Evolutionary conservation across 352 stramenopile species (phyloP).

Genomic region (Pythium dissotocum): DNA sequence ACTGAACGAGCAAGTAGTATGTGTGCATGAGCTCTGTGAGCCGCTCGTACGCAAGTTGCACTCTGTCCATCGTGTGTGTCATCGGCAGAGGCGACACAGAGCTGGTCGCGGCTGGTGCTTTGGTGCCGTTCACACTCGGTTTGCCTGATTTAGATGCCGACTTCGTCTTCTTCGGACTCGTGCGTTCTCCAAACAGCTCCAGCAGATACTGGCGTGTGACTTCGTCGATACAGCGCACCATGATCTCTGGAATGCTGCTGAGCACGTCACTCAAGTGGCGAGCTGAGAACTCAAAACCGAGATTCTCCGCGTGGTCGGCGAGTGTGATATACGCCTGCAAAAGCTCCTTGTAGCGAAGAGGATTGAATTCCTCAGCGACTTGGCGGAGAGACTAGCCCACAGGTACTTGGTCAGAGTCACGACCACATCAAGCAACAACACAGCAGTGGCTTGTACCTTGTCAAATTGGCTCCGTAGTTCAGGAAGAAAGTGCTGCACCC

Average conservation of each 20-base stretch:
- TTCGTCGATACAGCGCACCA: constrained; percentile 78
- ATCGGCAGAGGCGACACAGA: constrained; percentile 21
- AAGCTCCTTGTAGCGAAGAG: constrained; percentile 74
- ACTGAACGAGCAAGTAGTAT: constrained; percentile 89
- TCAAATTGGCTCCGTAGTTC: constrained; percentile 74
- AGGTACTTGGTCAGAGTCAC: not conserved
- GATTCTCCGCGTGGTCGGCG: constrained; percentile 72
- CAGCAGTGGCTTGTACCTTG: constrained; percentile 35
- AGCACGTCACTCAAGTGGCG: constrained; percentile 66
- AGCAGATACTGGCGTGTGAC: constrained; percentile 53
- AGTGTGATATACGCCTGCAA: constrained; percentile 83
- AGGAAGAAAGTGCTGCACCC: constrained; percentile 76
- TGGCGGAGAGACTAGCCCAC: constrained; percentile 62
- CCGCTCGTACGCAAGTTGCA: constrained; percentile 64
- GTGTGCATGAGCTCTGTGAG: constrained; percentile 87
- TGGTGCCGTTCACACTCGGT: not conserved
- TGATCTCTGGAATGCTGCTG: constrained; percentile 75
- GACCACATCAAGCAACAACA: not conserved
- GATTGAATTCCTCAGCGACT: constrained; percentile 69
- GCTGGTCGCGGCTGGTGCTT: not conserved
- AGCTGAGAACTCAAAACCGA: constrained; percentile 79
- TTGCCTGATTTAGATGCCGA: constrained; percentile 18
- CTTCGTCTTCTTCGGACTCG: constrained; percentile 46
- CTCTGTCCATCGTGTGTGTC: constrained; percentile 53
- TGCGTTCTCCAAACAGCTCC: constrained; percentile 39